A percentile compares a stretch with the other conserved stretches of the same genome.
phyloP scores from a whole-genome alignment of 2,329 filamentous ascomycete genomes.

The Malbranchea zuffiana region DNA sequence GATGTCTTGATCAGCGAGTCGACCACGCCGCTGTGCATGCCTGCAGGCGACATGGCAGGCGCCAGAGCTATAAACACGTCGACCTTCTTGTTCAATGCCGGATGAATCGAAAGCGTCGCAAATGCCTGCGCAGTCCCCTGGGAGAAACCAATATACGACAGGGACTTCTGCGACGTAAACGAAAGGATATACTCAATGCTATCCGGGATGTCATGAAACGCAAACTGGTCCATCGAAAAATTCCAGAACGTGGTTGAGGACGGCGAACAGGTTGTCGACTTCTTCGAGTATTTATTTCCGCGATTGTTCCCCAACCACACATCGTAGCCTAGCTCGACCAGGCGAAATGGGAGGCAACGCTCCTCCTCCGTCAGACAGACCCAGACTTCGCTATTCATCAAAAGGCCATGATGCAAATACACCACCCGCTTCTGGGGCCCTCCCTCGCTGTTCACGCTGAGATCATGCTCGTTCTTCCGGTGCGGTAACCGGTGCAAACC shows the following conservation, averaged over 20 bases:
- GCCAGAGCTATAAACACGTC: slow-evolving; percentile 94
- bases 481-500: slow-evolving; percentile 81
- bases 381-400: slow-evolving; percentile 99
- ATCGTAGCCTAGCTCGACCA: slow-evolving; percentile 87
- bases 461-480: slow-evolving; percentile 68
- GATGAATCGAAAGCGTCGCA: slow-evolving; percentile 83
- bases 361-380: slow-evolving; percentile 80
- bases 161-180: slow-evolving; percentile 66
- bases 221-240: slow-evolving; percentile 97
- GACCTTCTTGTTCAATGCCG: slow-evolving; percentile 79
- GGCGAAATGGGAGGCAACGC: slow-evolving; percentile 73
- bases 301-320: slow-evolving; percentile 98
- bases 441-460: slow-evolving; percentile 59
- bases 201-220: slow-evolving; percentile 93
- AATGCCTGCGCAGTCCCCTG: slow-evolving; percentile 97
- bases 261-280: slow-evolving; percentile 66
- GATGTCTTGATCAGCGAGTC: slow-evolving; percentile 90
- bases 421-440: slow-evolving; percentile 66
- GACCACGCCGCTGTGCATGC: slow-evolving; percentile 78
- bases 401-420: slow-evolving; percentile 86
- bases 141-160: slow-evolving; percentile 95
- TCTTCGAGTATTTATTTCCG: slow-evolving; percentile 98
- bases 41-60: slow-evolving; percentile 90
- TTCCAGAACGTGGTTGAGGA: slow-evolving; percentile 78
- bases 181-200: slow-evolving; percentile 84